phyloP scores from a whole-genome alignment of 306 rosid genomes.

The Vigna trinervia region DNA sequence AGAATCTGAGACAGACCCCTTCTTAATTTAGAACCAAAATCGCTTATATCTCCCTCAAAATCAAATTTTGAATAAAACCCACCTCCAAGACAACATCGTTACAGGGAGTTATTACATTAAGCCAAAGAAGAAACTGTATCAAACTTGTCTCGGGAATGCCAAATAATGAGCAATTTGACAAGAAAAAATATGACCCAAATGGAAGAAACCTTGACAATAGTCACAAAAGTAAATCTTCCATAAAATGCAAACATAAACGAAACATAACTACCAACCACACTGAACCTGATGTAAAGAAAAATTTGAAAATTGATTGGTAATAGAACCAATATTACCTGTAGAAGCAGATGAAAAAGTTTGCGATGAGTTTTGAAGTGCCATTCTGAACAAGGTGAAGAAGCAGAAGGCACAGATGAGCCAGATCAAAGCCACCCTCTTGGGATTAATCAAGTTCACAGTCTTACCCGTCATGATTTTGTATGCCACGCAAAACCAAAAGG shows the following conservation, averaged over 20 bases:
- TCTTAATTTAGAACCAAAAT: conserved; percentile 14
- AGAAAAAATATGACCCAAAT: neutral
- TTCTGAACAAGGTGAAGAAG: conserved; percentile 68
- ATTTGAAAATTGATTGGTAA: neutral
- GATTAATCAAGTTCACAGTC: conserved; percentile 41
- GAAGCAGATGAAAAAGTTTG: conserved; percentile 39
- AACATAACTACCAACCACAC: neutral
- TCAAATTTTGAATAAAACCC: conserved; percentile 37
- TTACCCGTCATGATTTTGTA: conserved; percentile 37
- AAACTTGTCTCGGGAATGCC: neutral
- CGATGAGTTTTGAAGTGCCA: conserved; percentile 64
- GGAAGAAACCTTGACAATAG: neutral
- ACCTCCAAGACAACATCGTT: neutral
- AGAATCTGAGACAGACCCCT: conserved; percentile 55
- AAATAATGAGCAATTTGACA: conserved; percentile 16
- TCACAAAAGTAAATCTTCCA: conserved; percentile 3
- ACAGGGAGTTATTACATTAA: neutral
- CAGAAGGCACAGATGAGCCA: conserved; percentile 67
- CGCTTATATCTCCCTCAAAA: conserved; percentile 36
- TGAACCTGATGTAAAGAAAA: conserved; percentile 14
- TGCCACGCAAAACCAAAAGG: neutral
- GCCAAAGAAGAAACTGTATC: neutral
- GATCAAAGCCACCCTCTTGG: conserved; percentile 57
- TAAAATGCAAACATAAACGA: neutral
- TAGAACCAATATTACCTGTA: conserved; percentile 40